Evolutionary conservation across 2,329 filamentous ascomycete genomes (phyloP).

Genomic region (Leptographium galeiforme): DNA sequence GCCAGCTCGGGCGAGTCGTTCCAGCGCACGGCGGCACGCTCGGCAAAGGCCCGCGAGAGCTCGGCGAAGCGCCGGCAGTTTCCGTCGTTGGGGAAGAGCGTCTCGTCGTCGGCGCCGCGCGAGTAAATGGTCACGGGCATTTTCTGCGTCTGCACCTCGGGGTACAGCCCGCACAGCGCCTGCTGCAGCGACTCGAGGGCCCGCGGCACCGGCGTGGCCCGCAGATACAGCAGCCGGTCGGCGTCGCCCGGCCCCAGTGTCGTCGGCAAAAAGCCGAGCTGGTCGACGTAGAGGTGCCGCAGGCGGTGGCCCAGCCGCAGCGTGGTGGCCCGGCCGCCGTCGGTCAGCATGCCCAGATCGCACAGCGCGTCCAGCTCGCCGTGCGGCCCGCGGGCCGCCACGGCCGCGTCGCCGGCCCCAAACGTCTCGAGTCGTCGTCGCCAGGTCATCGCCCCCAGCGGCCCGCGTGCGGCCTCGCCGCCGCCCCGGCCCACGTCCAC

Average conservation of each 20-base stretch:
- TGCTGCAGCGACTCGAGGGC: constrained; percentile 69
- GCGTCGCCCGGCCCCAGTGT: constrained; percentile 33
- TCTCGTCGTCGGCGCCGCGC: constrained; percentile 56
- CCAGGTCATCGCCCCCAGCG: constrained; percentile 40
- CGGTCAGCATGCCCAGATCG: constrained; percentile 63
- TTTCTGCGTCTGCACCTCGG: constrained; percentile 20
- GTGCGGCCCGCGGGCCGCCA: constrained; percentile 51
- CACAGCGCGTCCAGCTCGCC: constrained; percentile 72
- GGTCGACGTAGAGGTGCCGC: constrained; percentile 60
- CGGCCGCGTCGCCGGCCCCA: constrained; percentile 53
- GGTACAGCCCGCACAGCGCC: constrained; percentile 63
- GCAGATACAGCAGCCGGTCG: constrained; percentile 48
- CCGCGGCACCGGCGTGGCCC: constrained; percentile 60
- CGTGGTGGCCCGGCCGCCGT: constrained; percentile 60
- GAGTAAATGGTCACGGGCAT: constrained; percentile 49
- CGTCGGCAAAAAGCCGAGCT: constrained; percentile 56
- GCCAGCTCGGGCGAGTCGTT: constrained; percentile 69
- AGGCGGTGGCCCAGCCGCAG: constrained; percentile 54
- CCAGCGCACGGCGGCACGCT: constrained; percentile 59
- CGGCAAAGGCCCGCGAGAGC: constrained; percentile 56
- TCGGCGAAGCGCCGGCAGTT: constrained; percentile 61
- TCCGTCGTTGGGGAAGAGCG: constrained; percentile 64
- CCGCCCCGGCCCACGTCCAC: constrained; percentile 25
- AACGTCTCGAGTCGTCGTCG: constrained; percentile 74
- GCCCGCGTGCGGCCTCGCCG: constrained; percentile 15